Evolutionary conservation across 2,329 filamentous ascomycete species (phyloP), one percentile per base, ranked within the genome.

Genomic region (Monilinia fructicola): DNA sequence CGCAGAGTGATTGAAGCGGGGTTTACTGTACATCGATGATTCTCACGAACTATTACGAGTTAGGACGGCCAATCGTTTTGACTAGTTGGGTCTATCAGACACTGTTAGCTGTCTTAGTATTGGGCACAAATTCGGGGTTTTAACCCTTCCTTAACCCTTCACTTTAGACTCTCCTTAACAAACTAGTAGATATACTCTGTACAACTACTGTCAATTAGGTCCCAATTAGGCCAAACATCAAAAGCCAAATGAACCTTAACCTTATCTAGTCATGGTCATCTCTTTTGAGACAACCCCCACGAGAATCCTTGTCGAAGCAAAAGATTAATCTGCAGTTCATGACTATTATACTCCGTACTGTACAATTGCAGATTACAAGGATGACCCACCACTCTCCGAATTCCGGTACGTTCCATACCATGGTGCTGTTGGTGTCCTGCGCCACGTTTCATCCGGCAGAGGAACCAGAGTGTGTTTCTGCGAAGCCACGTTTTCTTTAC

Each of bases 321-420:
- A 61, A 23, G 21, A 23, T 21, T 26, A 21, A 16, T 42, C 28
- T 26, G 26, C 12, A 54, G 28, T 31, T 53, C 4, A 35, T 35
- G 9, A 21, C 18, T 18, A 40, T 55, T 55, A 7, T 10, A n/a
- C n/a, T n/a, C n/a, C n/a, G n/a, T n/a, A n/a, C n/a, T n/a, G 12
- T n/a, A 59, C 55, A 31, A 31, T 58, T 23, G 31, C 21, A 35
- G 56, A 31, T 52, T 44, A 38, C 64, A 65, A 40, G 64, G 64
- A 65, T 65, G 44, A 60, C 64, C 64, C 53, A 64, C 62, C 62
- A 64, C 23, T 46, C 21, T 44, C 38, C 46, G 28, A 63, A 40
- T 21, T 48, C 63, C 52, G 62, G 62, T 52, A 26, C 40, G 31
- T 35, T 16, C 26, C 28, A 55, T 55, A 35, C 31, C 31, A 35